Evolutionary conservation across 2,329 filamentous ascomycete species (phyloP).

Genomic region (Penicillium oxalicum): DNA sequence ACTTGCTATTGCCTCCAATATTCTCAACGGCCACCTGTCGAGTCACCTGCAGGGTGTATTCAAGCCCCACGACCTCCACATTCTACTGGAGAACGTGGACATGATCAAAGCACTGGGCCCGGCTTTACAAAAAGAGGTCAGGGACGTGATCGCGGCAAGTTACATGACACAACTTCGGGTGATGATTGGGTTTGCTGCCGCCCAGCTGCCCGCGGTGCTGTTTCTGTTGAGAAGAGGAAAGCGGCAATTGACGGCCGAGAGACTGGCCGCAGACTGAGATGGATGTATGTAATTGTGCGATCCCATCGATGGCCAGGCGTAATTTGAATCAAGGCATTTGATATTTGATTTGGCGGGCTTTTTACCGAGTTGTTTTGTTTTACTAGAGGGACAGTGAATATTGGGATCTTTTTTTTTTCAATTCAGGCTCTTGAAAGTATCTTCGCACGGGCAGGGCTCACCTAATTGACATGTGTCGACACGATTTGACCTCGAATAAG

Average conservation of each 20-base stretch:
- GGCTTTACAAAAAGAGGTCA: slow-evolving; percentile 11
- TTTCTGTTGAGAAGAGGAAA: slow-evolving; percentile 16
- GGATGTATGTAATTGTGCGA: neutral
- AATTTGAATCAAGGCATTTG: too few relatives aligned
- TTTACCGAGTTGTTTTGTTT: too few relatives aligned
- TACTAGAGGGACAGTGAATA: too few relatives aligned
- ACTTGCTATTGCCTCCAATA: slow-evolving; percentile 23
- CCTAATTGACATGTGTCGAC: too few relatives aligned
- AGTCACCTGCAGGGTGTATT: slow-evolving; percentile 15
- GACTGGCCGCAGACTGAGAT: neutral
- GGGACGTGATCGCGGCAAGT: slow-evolving; percentile 16
- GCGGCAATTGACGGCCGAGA: slow-evolving; percentile 12
- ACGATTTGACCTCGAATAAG: too few relatives aligned
- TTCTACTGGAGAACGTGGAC: slow-evolving; percentile 18
- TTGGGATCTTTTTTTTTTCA: too few relatives aligned
- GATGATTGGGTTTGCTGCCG: slow-evolving; percentile 23
- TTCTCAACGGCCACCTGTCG: slow-evolving; percentile 19
- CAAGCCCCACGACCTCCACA: slow-evolving; percentile 13
- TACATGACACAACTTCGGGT: slow-evolving; percentile 19
- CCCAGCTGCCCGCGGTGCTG: slow-evolving; percentile 16
- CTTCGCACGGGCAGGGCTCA: too few relatives aligned
- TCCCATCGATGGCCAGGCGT: too few relatives aligned
- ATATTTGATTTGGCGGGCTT: neutral
- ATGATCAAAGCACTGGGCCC: slow-evolving; percentile 8
- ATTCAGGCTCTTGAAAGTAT: too few relatives aligned